Evolutionary conservation across 2,329 filamentous ascomycete species (phyloP).

Genomic region (Neurospora crassa): DNA sequence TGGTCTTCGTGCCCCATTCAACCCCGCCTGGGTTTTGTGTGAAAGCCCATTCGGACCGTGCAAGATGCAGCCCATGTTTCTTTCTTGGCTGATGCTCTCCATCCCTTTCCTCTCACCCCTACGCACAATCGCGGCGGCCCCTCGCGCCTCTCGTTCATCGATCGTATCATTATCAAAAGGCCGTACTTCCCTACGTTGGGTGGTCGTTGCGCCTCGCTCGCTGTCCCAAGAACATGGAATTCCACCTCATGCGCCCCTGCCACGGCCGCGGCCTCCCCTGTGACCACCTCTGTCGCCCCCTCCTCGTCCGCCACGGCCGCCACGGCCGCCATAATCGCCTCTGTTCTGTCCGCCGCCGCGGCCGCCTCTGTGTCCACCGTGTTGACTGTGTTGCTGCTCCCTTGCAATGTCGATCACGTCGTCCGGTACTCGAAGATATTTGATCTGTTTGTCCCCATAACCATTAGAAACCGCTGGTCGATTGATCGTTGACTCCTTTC

Average conservation of each 20-base stretch:
- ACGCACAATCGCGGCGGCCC: background rate
- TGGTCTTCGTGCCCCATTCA: background rate
- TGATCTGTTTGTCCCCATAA: slow-evolving; percentile 58
- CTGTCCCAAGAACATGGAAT: background rate
- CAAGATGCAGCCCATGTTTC: background rate
- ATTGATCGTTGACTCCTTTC: slow-evolving; percentile 2
- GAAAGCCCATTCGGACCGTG: background rate
- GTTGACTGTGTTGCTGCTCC: slow-evolving; percentile 75
- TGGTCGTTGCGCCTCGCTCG: background rate
- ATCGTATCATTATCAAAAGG: background rate
- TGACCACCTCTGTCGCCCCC: slow-evolving; percentile 15
- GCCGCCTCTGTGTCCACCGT: slow-evolving; percentile 53
- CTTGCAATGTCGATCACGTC: slow-evolving; percentile 92
- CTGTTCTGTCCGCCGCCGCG: slow-evolving; percentile 44
- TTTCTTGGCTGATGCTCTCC: background rate
- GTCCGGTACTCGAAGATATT: slow-evolving; percentile 92
- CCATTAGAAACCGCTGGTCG: slow-evolving; percentile 12
- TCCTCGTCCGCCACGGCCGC: slow-evolving; percentile 40
- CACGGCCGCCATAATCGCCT: slow-evolving; percentile 49
- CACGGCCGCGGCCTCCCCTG: slow-evolving; percentile 33
- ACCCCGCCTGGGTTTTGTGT: too few species aligned
- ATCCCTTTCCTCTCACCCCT: background rate
- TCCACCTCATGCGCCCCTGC: slow-evolving; percentile 16
- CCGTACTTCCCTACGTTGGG: background rate
- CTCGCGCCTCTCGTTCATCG: background rate